These are phyloP conservation scores for Tripidium arundinaceum DNA, from an alignment of 202 grass and related monocot species.

Conservation along the genomic window DNA sequence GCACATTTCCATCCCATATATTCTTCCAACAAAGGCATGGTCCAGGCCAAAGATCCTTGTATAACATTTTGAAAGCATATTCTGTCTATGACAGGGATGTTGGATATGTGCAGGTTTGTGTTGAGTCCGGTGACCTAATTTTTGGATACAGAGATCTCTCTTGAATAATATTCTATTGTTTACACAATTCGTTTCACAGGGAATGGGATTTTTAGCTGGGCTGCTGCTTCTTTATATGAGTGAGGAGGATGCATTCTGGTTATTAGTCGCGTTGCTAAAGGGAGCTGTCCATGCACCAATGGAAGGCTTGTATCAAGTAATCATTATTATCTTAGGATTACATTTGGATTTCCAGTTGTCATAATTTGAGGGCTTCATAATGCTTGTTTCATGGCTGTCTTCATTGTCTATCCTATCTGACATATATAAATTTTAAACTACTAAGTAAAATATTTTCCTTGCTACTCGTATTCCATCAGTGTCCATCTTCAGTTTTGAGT, in stretches of 20 bases:
- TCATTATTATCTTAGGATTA: not conserved
- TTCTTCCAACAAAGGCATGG: constrained; percentile 99
- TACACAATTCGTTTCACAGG: constrained; percentile 37
- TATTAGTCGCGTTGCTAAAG: constrained; percentile 93
- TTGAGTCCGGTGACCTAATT: not conserved
- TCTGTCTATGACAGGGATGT: constrained; percentile 95
- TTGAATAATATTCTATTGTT: not conserved
- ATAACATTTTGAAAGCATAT: constrained; percentile 97
- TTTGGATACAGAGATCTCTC: not conserved
- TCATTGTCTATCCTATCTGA: not conserved
- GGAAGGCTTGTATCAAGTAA: constrained; percentile 98
- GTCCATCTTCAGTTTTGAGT: constrained; percentile 42
- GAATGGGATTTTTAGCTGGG: constrained; percentile 97
- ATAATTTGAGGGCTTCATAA: not conserved
- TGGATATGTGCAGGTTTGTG: constrained; percentile 95
- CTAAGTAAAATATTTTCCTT: not conserved
- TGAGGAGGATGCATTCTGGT: constrained; percentile 96
- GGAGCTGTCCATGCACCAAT: constrained; percentile 96
- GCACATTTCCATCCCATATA: constrained; percentile 96
- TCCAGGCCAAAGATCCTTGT: constrained; percentile 85
- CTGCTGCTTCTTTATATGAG: constrained; percentile 97
- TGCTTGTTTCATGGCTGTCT: not conserved
- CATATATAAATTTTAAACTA: not conserved
- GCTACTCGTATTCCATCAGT: constrained; percentile 33
- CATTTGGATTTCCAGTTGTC: not conserved